A percentile compares a stretch with the other conserved stretches of the same genome.
Evolutionary conservation across 1,284 basidiomycete genomes (phyloP).

Genomic region (Tilletia horrida): DNA sequence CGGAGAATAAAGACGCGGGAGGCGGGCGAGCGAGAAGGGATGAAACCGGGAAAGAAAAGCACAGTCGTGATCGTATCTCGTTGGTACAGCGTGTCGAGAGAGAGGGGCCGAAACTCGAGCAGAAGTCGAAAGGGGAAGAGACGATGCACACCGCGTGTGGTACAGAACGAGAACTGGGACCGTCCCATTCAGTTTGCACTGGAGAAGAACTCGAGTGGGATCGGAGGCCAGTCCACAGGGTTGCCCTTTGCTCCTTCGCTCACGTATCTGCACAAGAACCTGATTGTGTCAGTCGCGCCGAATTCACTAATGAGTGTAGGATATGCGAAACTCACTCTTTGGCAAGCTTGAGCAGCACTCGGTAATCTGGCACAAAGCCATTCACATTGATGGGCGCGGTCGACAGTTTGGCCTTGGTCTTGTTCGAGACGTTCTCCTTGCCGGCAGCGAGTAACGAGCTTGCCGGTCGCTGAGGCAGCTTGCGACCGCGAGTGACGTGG

Average conservation of each 20-base stretch:
- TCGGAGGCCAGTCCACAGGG: slow-evolving; percentile 2
- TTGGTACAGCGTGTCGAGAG: no score
- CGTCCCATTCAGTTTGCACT: background rate
- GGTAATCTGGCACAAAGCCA: background rate
- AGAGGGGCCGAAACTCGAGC: no score
- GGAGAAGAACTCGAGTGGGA: slow-evolving; percentile 12
- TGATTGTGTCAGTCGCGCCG: background rate
- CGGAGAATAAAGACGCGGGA: no score
- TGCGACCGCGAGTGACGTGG: slow-evolving; percentile 23
- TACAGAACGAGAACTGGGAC: no score
- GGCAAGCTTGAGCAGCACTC: slow-evolving; percentile 8
- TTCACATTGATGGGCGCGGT: background rate
- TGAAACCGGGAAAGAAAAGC: no score
- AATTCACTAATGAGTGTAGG: background rate
- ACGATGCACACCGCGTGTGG: background rate
- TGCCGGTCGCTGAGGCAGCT: background rate
- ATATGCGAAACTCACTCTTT: slow-evolving; percentile 2
- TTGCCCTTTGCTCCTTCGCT: slow-evolving; percentile 4
- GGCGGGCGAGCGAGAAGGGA: no score
- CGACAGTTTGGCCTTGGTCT: background rate
- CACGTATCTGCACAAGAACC: slow-evolving; percentile 8
- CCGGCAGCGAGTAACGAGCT: background rate
- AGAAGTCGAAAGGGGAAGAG: background rate
- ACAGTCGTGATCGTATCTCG: no score
- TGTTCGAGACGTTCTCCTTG: background rate